phyloP scores from a whole-genome alignment of 148 eudicot genomes.

The Pouteria glomerata region DNA sequence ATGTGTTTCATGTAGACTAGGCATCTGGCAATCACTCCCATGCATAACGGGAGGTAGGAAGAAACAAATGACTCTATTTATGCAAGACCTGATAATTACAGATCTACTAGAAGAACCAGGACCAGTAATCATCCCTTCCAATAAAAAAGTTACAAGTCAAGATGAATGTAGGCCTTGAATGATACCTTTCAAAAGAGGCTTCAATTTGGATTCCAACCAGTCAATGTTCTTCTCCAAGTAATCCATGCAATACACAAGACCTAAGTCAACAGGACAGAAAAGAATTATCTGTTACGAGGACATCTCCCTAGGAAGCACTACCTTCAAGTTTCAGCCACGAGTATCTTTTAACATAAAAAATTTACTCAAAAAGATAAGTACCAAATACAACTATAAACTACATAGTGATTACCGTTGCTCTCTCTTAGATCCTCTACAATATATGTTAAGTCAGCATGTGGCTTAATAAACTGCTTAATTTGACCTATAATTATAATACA shows the following conservation, averaged over 20 bases:
- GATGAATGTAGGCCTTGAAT: not conserved
- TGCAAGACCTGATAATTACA: too few relatives aligned
- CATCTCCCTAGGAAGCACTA: not conserved
- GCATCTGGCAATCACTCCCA: not conserved
- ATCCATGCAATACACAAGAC: conserved; percentile 98
- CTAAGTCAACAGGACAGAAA: conserved; percentile 24
- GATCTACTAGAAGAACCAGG: not conserved
- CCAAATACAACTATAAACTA: not conserved
- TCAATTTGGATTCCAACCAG: conserved; percentile 81
- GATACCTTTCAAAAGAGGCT: conserved; percentile 81
- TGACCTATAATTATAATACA: not conserved
- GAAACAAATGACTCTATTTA: too few relatives aligned
- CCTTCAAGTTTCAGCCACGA: conserved; percentile 5
- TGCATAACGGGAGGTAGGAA: not conserved
- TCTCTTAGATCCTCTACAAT: too few relatives aligned
- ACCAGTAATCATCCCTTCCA: not conserved
- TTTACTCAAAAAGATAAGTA: not conserved
- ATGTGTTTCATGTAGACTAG: not conserved
- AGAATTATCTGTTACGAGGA: not conserved
- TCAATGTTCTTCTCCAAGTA: conserved; percentile 93
- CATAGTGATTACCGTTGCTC: too few relatives aligned
- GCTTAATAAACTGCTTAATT: not conserved
- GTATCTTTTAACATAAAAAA: not conserved
- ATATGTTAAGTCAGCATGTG: not conserved
- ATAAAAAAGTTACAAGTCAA: not conserved